Evolutionary conservation across 768 basidiomycete genomes (phyloP), one percentile per base, ranked within the genome.

Genomic region (Saitozyma sp.): DNA sequence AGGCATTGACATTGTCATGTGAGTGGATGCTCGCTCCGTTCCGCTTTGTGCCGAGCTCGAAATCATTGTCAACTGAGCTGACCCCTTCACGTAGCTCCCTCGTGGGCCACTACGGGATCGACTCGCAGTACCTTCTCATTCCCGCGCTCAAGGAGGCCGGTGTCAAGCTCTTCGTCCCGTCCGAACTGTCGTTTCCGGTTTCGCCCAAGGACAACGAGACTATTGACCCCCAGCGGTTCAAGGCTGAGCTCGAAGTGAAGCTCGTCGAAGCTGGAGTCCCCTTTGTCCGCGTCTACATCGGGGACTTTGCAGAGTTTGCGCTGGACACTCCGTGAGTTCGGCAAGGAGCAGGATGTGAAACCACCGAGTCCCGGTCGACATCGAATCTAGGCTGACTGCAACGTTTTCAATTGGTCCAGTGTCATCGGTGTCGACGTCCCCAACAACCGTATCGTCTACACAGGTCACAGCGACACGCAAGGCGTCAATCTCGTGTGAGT

Each of bases 301-400:
- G 54, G 38, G 43, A 54, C 54, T 54, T 54, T 37, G 54, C 54
- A 5, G 54, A 54, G 54, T 54, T 54, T 41, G 54, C 54, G 4
- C 9, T 54, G 9, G 29, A 54, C 19, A 54, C 54, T n/a, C 54
- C 54, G 54, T 54, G 43, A 16, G 54, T 54, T 17, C 11, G 8
- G 14, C 20, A 8, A 11, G 8, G 19, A 41, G 16, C 6, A 41
- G 38, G 38, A 38, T 54, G 54, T 9, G 13, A 4, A n/a, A n/a
- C n/a, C n/a, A n/a, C n/a, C n/a, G n/a, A n/a, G n/a, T n/a, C n/a
- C n/a, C n/a, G n/a, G n/a, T n/a, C n/a, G n/a, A n/a, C n/a, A n/a
- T n/a, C n/a, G n/a, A n/a, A n/a, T n/a, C n/a, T n/a, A n/a, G n/a
- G n/a, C n/a, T n/a, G n/a, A n/a, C n/a, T n/a, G n/a, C n/a, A n/a